Evolutionary conservation across 1,139 yeast genomes (phyloP).

Genomic region (Suzukiozyma palmioleophila): DNA sequence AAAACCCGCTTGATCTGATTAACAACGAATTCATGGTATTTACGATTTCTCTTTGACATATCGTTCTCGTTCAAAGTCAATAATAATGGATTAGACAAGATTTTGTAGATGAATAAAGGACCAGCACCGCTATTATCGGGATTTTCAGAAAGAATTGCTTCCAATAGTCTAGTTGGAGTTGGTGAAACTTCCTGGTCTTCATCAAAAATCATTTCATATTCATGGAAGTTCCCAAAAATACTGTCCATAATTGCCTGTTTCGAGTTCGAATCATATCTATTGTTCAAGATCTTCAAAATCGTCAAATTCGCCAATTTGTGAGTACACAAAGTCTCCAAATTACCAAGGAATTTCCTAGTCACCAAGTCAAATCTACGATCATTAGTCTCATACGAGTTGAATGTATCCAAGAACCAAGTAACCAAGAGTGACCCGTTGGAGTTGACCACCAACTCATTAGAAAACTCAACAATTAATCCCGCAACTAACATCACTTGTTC

Average conservation of each 20-base stretch:
- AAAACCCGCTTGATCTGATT: conserved; percentile 60
- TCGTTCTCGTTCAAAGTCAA: conserved; percentile 34
- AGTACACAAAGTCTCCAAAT: conserved; percentile 63
- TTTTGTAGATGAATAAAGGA: conserved; percentile 78
- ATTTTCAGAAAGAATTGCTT: conserved; percentile 51
- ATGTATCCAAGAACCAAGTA: conserved; percentile 94
- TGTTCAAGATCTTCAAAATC: conserved; percentile 71
- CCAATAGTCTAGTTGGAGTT: conserved; percentile 26
- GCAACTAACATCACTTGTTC: conserved; percentile 78
- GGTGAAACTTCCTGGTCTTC: conserved; percentile 15
- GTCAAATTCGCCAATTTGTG: conserved; percentile 87
- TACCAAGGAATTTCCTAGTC: conserved; percentile 53
- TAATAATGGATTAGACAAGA: conserved; percentile 60
- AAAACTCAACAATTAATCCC: conserved; percentile 71
- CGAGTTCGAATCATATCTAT: conserved; percentile 59
- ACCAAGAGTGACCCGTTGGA: conserved; percentile 84
- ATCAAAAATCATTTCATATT: conserved; percentile 14
- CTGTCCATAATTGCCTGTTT: conserved; percentile 59
- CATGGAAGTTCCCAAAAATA: conserved; percentile 53
- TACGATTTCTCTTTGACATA: conserved; percentile 20
- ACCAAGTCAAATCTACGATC: conserved; percentile 33
- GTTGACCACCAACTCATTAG: conserved; percentile 77
- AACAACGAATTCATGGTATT: conserved; percentile 54
- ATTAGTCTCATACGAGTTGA: conserved; percentile 53
- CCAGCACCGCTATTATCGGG: conserved; percentile 55